A percentile compares a stretch with the other conserved stretches of the same genome.
These are phyloP conservation scores for Turnera subulata DNA, from an alignment of 345 rosid genomes.

Conservation along the genomic window DNA sequence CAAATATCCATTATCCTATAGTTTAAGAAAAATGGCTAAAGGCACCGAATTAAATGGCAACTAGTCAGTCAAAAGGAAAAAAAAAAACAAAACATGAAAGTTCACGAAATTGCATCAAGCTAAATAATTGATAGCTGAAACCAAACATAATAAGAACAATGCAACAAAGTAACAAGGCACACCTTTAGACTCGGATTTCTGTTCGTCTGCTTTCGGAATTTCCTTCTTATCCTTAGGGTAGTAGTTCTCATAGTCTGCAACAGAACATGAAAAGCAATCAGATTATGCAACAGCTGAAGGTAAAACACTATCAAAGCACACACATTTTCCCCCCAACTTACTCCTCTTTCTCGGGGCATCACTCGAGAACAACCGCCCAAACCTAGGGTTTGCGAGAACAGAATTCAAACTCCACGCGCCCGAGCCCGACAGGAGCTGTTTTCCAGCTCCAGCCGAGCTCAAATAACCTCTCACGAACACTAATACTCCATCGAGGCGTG, in stretches of 20 bases:
- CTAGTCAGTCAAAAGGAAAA: too few relatives aligned
- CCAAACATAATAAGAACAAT: too few relatives aligned
- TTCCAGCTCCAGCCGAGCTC: constrained; percentile 28
- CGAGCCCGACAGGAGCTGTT: constrained; percentile 20
- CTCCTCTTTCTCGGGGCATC: constrained; percentile 36
- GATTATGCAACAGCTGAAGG: not conserved
- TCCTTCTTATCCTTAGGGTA: constrained; percentile 40
- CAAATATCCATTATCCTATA: too few relatives aligned
- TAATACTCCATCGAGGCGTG: constrained; percentile 22
- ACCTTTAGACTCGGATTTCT: constrained; percentile 36
- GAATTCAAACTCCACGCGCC: constrained; percentile 24
- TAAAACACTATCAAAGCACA: not conserved
- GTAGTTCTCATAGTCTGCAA: constrained; percentile 38
- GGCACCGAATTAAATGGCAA: too few relatives aligned
- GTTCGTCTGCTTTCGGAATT: constrained; percentile 27
- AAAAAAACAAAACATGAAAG: too few relatives aligned
- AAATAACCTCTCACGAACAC: constrained; percentile 29
- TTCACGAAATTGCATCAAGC: too few relatives aligned
- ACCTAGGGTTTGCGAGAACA: constrained; percentile 30
- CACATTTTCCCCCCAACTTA: constrained; percentile 9
- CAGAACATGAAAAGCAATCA: not conserved
- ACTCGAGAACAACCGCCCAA: constrained; percentile 29
- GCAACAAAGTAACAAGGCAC: not conserved
- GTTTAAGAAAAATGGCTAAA: too few relatives aligned
- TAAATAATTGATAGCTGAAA: too few relatives aligned